These are phyloP conservation scores for Globisporangium viniferum DNA, from an alignment of 352 stramenopile genomes.

Conservation along the genomic window DNA sequence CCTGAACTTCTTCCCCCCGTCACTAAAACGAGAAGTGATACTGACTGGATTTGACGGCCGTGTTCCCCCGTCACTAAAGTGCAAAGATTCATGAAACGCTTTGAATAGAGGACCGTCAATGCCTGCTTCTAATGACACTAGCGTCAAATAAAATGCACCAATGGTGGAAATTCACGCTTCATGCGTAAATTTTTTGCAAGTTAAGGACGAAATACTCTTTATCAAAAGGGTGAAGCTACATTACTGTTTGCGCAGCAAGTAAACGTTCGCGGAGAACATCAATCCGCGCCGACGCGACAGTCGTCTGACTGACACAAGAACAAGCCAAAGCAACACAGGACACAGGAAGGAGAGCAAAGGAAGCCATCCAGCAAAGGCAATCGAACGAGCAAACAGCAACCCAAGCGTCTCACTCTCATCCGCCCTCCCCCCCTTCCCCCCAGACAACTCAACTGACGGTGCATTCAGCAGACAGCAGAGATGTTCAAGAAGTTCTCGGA, in stretches of 20 bases:
- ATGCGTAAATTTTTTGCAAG: no score
- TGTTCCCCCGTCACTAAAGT: neutral
- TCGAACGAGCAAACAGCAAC: neutral
- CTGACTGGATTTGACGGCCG: neutral
- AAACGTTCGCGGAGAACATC: slow-evolving; percentile 10
- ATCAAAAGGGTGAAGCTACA: neutral
- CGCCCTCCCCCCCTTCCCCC: no score
- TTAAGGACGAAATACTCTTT: neutral
- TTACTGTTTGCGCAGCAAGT: slow-evolving; percentile 5
- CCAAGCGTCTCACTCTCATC: no score
- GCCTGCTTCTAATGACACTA: neutral
- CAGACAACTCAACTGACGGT: neutral
- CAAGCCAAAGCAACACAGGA: neutral
- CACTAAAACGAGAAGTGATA: neutral
- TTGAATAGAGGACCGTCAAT: neutral
- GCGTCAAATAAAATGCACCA: no score
- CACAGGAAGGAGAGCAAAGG: neutral
- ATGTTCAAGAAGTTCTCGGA: slow-evolving; percentile 85
- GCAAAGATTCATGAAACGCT: neutral
- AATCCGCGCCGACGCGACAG: slow-evolving; percentile 1
- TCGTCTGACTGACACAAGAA: neutral
- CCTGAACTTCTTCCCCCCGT: neutral
- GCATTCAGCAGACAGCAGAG: neutral
- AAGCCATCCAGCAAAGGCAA: slow-evolving; percentile 10
- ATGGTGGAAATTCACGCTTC: no score